These are phyloP conservation scores for Suillus variegatus DNA, from an alignment of 768 basidiomycete species.

Conservation along the genomic window DNA sequence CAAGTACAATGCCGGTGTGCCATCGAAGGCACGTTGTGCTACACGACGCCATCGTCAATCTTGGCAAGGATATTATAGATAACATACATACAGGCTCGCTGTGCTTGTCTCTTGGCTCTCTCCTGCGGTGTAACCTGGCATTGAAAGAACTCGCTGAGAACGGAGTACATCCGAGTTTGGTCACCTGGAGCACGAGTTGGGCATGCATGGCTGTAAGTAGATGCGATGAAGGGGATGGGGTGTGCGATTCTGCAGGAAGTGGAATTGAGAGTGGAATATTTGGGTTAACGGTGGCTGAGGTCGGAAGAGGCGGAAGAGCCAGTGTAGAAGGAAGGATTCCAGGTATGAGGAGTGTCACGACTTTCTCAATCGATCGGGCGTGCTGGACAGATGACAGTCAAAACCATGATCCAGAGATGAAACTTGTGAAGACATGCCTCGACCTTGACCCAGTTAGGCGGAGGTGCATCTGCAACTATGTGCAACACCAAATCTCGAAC, in stretches of 20 bases:
- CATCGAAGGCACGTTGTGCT: slow-evolving; percentile 65
- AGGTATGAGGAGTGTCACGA: slow-evolving; percentile 82
- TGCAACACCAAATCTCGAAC: slow-evolving; percentile 86
- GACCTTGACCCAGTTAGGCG: slow-evolving; percentile 83
- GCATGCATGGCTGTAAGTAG: slow-evolving; percentile 88
- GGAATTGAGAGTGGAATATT: slow-evolving; percentile 56
- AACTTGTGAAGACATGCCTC: slow-evolving; percentile 51
- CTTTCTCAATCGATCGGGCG: slow-evolving; percentile 68
- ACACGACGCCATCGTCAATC: slow-evolving; percentile 16
- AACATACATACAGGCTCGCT: slow-evolving; percentile 41
- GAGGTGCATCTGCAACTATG: slow-evolving; percentile 78
- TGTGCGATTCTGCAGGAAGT: slow-evolving; percentile 31
- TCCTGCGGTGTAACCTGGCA: slow-evolving; percentile 79
- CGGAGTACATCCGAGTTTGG: slow-evolving; percentile 78
- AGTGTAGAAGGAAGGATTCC: slow-evolving; percentile 80
- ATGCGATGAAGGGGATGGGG: slow-evolving; percentile 66
- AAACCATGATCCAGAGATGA: background rate
- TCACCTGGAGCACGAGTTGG: slow-evolving; percentile 95
- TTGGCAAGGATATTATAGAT: slow-evolving; percentile 20
- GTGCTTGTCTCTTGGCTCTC: slow-evolving; percentile 61
- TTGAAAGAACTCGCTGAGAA: slow-evolving; percentile 81
- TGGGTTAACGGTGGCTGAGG: slow-evolving; percentile 60
- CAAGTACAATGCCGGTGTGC: slow-evolving; percentile 69
- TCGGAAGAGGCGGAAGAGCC: slow-evolving; percentile 68
- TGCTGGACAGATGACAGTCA: slow-evolving; percentile 50